These are phyloP conservation scores for Penicillium nordicum DNA, from an alignment of 2,329 filamentous ascomycete genomes.

Conservation along the genomic window DNA sequence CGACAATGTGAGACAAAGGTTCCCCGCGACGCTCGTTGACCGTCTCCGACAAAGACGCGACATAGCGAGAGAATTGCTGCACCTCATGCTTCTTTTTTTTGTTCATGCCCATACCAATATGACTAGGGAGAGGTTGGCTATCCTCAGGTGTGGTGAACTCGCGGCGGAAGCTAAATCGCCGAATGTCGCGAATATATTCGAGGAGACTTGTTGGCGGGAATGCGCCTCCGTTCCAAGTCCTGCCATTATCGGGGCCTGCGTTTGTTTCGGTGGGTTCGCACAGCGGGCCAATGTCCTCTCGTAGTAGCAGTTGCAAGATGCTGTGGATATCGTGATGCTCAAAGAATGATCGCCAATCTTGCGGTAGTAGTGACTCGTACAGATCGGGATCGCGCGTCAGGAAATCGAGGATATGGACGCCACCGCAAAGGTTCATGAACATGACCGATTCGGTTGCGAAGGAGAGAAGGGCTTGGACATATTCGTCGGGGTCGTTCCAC, in stretches of 20 bases:
- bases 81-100: constrained; percentile 96
- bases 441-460: constrained; percentile 71
- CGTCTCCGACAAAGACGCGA: constrained; percentile 62
- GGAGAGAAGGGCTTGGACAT: constrained; percentile 70
- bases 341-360: constrained; percentile 79
- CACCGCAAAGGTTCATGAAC: constrained; percentile 82
- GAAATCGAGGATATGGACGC: constrained; percentile 93
- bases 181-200: constrained; percentile 67
- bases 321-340: constrained; percentile 66
- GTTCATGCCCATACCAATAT: constrained; percentile 86
- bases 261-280: constrained; percentile 12
- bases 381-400: constrained; percentile 80
- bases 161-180: constrained; percentile 65
- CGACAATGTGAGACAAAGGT: constrained; percentile 77
- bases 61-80: constrained; percentile 80
- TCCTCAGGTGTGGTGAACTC: constrained; percentile 50
- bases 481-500: constrained; percentile 70
- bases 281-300: constrained; percentile 62
- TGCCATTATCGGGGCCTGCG: constrained; percentile 3
- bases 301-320: constrained; percentile 75
- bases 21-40: constrained; percentile 48
- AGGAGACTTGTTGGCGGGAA: constrained; percentile 56
- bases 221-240: constrained; percentile 42
- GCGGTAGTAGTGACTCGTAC: constrained; percentile 70
- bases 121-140: constrained; percentile 59